Percentiles rank a stretch among this genome's conserved stretches.
These are phyloP conservation scores for Fusarium austroafricanum DNA, from an alignment of 2,329 filamentous ascomycete genomes.

Conservation along the genomic window DNA sequence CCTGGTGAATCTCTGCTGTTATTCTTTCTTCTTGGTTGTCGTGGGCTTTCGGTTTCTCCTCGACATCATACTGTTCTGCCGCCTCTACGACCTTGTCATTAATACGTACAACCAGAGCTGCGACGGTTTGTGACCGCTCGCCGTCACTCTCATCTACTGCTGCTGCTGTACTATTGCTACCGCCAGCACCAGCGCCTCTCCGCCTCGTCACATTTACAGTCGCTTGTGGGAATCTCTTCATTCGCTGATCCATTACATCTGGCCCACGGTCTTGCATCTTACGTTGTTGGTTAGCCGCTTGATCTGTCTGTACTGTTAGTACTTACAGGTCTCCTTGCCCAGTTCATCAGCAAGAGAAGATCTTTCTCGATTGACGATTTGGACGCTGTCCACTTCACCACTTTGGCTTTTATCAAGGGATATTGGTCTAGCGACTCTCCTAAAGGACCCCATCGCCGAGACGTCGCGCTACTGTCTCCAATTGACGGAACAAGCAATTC, in stretches of 20 bases:
- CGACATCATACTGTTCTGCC: conserved; percentile 3
- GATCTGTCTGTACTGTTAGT: conserved; percentile 32
- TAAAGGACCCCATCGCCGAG: conserved; percentile 7
- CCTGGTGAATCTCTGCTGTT: conserved; percentile 28
- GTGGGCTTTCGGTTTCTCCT: conserved; percentile 18
- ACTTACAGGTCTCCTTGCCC: conserved; percentile 30
- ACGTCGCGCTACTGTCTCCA: conserved; percentile 6
- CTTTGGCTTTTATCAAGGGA: conserved; percentile 12
- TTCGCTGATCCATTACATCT: conserved; percentile 42
- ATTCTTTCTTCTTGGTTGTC: conserved; percentile 14
- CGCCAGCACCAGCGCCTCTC: conserved; percentile 40
- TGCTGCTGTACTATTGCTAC: conserved; percentile 37
- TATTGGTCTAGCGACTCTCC: conserved; percentile 6
- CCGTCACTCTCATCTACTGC: conserved; percentile 13
- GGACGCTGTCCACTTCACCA: conserved; percentile 6
- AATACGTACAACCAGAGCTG: conserved; percentile 17
- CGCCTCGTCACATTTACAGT: conserved; percentile 46
- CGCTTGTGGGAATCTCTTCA: conserved; percentile 45
- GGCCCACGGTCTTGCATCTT: conserved; percentile 47
- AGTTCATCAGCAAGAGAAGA: conserved; percentile 19
- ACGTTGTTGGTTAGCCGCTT: conserved; percentile 45
- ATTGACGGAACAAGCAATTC: conserved; percentile 31
- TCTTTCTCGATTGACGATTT: conserved; percentile 13
- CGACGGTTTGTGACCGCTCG: conserved; percentile 16
- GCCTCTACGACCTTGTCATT: conserved; percentile 4